These are phyloP conservation scores for Madurella fahalii DNA, from an alignment of 2,329 filamentous ascomycete genomes.

Conservation along the genomic window DNA sequence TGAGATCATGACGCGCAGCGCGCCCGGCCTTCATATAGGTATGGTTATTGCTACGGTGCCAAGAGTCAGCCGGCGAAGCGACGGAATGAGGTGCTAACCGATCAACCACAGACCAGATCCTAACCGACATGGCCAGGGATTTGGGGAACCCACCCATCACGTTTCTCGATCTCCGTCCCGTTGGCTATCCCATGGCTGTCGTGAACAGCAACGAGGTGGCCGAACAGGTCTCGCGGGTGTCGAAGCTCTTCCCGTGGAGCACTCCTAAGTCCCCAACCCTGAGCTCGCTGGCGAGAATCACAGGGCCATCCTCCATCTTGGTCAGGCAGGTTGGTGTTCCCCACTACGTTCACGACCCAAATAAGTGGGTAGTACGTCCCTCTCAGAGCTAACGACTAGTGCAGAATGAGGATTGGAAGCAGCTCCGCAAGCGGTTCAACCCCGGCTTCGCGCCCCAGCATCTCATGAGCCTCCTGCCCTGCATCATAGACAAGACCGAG, in stretches of 20 bases:
- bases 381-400: background rate
- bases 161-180: constrained; percentile 35
- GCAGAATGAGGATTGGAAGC: constrained; percentile 32
- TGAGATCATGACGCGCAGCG: constrained; percentile 9
- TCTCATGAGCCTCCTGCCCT: constrained; percentile 35
- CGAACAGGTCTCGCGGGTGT: constrained; percentile 35
- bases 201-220: constrained; percentile 34
- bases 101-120: constrained; percentile 22
- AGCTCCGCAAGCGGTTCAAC: constrained; percentile 34
- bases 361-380: background rate
- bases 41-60: background rate
- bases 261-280: constrained; percentile 32
- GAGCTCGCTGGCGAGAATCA: constrained; percentile 24
- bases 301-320: constrained; percentile 26
- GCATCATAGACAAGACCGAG: constrained; percentile 34
- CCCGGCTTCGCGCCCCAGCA: constrained; percentile 38
- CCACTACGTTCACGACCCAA: background rate
- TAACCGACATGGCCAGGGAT: constrained; percentile 28
- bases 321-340: constrained; percentile 12
- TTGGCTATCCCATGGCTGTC: constrained; percentile 31
- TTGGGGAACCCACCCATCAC: constrained; percentile 33
- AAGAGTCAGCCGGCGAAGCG: background rate
- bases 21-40: constrained; percentile 18
- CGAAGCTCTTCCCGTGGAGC: constrained; percentile 32
- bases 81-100: background rate